phyloP scores from a whole-genome alignment of 495 filamentous ascomycete species.

The Penicillium tannophilum region DNA sequence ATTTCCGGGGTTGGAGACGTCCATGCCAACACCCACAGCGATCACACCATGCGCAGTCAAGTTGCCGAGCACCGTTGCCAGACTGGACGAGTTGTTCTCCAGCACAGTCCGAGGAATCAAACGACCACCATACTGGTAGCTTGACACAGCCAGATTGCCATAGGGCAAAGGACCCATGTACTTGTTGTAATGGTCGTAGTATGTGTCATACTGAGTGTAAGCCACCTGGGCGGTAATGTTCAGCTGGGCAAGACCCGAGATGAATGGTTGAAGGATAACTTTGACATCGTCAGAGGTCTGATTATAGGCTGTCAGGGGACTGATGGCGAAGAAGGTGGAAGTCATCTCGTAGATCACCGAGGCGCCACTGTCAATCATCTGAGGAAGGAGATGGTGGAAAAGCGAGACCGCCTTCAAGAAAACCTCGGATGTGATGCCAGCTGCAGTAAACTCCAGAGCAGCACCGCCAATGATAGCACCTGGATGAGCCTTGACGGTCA shows the following conservation, averaged over 20 bases:
- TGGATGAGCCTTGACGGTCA: neutral
- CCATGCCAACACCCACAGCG: slow-evolving; percentile 48
- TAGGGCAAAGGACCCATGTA: slow-evolving; percentile 41
- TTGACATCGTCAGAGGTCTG: slow-evolving; percentile 31
- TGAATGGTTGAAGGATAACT: slow-evolving; percentile 35
- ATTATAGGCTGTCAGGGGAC: slow-evolving; percentile 42
- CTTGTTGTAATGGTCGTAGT: slow-evolving; percentile 52
- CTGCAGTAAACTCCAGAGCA: neutral
- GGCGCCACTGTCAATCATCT: slow-evolving; percentile 53
- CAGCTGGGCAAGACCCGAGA: slow-evolving; percentile 27
- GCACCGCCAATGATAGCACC: neutral
- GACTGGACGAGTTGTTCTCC: slow-evolving; percentile 43
- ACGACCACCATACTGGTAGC: slow-evolving; percentile 59
- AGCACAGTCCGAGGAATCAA: slow-evolving; percentile 56
- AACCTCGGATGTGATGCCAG: slow-evolving; percentile 19
- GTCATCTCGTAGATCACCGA: slow-evolving; percentile 53
- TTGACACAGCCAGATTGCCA: slow-evolving; percentile 46
- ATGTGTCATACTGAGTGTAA: slow-evolving; percentile 40
- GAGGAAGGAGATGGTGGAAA: slow-evolving; percentile 49
- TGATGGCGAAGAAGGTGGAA: slow-evolving; percentile 45
- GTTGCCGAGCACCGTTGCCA: slow-evolving; percentile 40
- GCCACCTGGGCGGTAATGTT: slow-evolving; percentile 29
- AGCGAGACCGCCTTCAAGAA: slow-evolving; percentile 47
- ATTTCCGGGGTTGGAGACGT: slow-evolving; percentile 42
- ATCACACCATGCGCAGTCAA: slow-evolving; percentile 43